Percentiles rank a stretch among this genome's conserved stretches.
Conservation (phyloP, 2,329 filamentous ascomycete genomes). For the Aureobasidium pullulans region DNA sequence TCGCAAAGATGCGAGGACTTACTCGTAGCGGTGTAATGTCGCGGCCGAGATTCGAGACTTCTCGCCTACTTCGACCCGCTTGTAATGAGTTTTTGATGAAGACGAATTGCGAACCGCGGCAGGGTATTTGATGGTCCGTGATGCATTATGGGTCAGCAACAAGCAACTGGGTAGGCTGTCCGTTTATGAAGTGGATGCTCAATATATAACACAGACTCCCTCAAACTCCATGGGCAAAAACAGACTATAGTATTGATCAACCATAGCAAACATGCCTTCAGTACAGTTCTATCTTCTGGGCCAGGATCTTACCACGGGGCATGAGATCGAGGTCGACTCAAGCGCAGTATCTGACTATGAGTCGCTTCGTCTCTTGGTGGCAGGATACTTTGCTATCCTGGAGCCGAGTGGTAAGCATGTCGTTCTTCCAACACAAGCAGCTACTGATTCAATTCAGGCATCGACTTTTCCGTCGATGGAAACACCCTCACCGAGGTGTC, state of each 20-base stretch:
- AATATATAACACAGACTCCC: conserved; percentile 5
- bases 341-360: conserved; percentile 19
- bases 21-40: background rate
- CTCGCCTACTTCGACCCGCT: conserved; percentile 8
- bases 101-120: background rate
- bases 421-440: background rate
- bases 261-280: conserved; percentile 9
- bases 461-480: conserved; percentile 13
- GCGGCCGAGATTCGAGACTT: background rate
- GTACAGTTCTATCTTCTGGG: conserved; percentile 25
- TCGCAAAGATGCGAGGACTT: conserved; percentile 10
- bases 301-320: conserved; percentile 20
- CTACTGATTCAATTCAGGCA: conserved; percentile 13
- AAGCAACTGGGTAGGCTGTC: background rate
- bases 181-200: background rate
- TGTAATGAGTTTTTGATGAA: conserved; percentile 3
- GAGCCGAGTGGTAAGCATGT: conserved; percentile 21
- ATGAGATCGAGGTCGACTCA: conserved; percentile 22
- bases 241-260: background rate
- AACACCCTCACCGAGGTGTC: background rate
- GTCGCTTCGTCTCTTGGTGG: conserved; percentile 22
- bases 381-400: conserved; percentile 26
- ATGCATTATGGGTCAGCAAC: background rate
- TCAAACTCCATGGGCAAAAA: background rate
- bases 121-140: background rate